Conservation (phyloP, 495 filamentous ascomycete species). For the Hyaloscypha hepaticicola region DNA sequence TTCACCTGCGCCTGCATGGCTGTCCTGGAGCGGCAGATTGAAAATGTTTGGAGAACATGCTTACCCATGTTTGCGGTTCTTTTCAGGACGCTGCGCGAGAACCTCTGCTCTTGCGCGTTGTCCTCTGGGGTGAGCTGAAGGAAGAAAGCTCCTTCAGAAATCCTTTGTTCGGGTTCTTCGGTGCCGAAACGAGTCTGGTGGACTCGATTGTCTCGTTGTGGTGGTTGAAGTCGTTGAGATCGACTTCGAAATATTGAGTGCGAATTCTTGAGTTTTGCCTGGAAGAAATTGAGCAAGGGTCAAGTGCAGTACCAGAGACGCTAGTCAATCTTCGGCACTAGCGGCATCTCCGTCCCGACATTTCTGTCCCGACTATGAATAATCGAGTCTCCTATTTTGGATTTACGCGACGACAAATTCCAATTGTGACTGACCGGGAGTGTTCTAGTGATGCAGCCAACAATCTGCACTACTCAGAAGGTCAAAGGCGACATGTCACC, state of each 20-base stretch:
- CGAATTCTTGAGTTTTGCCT: background rate
- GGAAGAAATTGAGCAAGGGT: slow-evolving; percentile 3
- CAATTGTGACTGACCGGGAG: background rate
- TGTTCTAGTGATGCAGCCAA: slow-evolving; percentile 25
- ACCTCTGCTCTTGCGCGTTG: slow-evolving; percentile 27
- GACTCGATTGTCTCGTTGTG: slow-evolving; percentile 12
- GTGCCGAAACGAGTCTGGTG: slow-evolving; percentile 9
- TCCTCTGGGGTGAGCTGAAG: slow-evolving; percentile 20
- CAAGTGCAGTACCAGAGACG: background rate
- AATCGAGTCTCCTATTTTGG: background rate
- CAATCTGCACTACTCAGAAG: slow-evolving; percentile 24
- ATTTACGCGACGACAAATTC: background rate
- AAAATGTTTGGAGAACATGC: slow-evolving; percentile 32
- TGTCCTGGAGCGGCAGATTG: slow-evolving; percentile 1
- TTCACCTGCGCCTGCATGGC: background rate
- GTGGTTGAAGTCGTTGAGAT: slow-evolving; percentile 13
- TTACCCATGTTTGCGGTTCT: slow-evolving; percentile 84
- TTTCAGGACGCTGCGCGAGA: slow-evolving; percentile 31
- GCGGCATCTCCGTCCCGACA: no score
- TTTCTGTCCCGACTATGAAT: background rate
- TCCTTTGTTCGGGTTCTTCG: background rate
- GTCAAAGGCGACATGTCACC: slow-evolving; percentile 27
- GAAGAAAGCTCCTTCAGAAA: slow-evolving; percentile 21
- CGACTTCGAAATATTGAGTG: slow-evolving; percentile 12
- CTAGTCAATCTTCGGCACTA: background rate